Conservation (phyloP, 106 monocot species). For the Apostasia ramifera region DNA sequence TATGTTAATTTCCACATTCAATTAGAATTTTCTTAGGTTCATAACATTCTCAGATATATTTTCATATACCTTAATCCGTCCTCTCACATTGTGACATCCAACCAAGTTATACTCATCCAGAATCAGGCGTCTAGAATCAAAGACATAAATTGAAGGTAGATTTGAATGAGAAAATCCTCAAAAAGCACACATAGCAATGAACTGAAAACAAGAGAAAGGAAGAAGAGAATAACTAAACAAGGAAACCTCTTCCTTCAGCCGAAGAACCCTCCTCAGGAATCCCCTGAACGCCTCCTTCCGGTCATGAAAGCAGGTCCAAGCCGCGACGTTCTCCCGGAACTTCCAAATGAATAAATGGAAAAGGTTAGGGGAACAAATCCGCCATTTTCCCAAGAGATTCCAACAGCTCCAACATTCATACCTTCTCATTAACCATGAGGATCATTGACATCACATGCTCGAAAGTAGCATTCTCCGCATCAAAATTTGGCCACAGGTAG, state of each 20-base stretch:
- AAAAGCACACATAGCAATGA: too few relatives aligned
- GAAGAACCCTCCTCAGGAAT: constrained; percentile 71
- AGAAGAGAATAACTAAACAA: neutral
- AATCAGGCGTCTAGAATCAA: too few relatives aligned
- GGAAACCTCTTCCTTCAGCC: constrained; percentile 73
- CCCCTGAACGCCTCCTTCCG: constrained; percentile 68
- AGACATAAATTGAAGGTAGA: too few relatives aligned
- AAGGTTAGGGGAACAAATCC: neutral
- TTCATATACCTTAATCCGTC: too few relatives aligned
- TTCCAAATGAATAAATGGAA: constrained; percentile 11
- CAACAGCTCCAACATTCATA: constrained; percentile 13
- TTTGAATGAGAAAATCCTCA: too few relatives aligned
- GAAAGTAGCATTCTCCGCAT: constrained; percentile 59
- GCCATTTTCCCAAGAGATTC: neutral
- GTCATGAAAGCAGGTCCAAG: constrained; percentile 91
- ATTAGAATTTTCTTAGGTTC: too few relatives aligned
- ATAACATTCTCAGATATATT: too few relatives aligned
- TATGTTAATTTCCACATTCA: too few relatives aligned
- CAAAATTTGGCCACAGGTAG: constrained; percentile 88
- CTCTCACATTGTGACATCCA: too few relatives aligned
- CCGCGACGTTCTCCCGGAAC: constrained; percentile 97
- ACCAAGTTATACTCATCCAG: too few relatives aligned
- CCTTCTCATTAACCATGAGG: constrained; percentile 98
- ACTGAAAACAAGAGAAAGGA: neutral
- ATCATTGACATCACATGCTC: constrained; percentile 99